Percentiles rank a stretch among this genome's conserved stretches.
Conservation (phyloP, 768 basidiomycete genomes). For the Boletus eberwhitei region DNA sequence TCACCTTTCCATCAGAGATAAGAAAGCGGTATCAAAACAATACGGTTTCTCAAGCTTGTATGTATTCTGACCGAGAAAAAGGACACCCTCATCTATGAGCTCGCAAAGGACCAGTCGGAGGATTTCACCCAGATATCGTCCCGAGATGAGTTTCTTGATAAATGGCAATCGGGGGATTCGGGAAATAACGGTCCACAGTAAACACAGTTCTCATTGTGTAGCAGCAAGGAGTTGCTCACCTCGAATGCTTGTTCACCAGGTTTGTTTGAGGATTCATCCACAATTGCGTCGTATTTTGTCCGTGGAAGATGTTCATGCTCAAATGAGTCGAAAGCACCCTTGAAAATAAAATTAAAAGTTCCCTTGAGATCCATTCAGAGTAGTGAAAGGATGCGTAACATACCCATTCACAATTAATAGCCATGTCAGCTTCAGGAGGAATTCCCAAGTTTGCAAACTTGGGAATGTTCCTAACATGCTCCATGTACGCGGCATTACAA, state of each 20-base stretch:
- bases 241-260: conserved; percentile 94
- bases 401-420: conserved; percentile 97
- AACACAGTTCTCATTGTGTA: not conserved
- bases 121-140: conserved; percentile 94
- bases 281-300: conserved; percentile 89
- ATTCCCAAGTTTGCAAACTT: conserved; percentile 81
- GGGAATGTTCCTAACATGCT: conserved; percentile 76
- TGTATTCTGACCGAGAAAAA: conserved; percentile 97
- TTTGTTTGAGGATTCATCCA: conserved; percentile 95
- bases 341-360: not conserved
- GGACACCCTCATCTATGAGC: conserved; percentile 92
- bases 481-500: conserved; percentile 98
- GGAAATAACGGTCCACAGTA: not conserved
- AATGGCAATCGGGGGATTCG: not conserved
- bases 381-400: conserved; percentile 14
- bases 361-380: not conserved
- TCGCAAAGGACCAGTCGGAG: conserved; percentile 93
- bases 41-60: conserved; percentile 96
- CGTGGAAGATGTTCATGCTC: conserved; percentile 92
- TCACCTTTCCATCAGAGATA: conserved; percentile 94
- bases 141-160: conserved; percentile 87
- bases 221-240: conserved; percentile 37
- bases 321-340: conserved; percentile 98
- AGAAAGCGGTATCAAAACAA: conserved; percentile 92
- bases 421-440: conserved; percentile 68